Conservation (phyloP, 2,329 filamentous ascomycete species). For the Pyrenochaeta sp. region DNA sequence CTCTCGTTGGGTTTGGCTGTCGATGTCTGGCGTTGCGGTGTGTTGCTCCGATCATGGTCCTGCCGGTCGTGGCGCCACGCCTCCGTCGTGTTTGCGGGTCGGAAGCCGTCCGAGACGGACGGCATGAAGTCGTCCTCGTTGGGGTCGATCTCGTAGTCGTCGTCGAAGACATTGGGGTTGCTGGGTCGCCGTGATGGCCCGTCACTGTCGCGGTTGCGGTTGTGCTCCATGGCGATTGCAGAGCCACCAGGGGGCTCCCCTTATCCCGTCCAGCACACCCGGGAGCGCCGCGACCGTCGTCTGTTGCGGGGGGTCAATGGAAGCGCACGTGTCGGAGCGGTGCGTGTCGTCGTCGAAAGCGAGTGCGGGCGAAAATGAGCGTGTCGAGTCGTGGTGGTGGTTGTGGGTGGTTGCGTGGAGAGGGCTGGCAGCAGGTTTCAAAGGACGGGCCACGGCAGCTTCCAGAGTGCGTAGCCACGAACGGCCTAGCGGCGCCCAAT, state of each 20-base stretch:
- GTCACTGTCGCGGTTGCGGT: conserved; percentile 43
- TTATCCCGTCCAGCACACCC: conserved; percentile 33
- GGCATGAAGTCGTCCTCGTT: conserved; percentile 52
- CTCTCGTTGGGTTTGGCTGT: conserved; percentile 26
- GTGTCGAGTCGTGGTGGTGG: conserved; percentile 34
- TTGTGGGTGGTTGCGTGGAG: conserved; percentile 16
- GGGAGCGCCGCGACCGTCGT: conserved; percentile 19
- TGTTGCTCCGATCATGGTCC: conserved; percentile 32
- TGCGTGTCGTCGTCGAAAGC: conserved; percentile 17
- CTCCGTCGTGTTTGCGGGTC: conserved; percentile 44
- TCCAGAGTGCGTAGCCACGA: conserved; percentile 20
- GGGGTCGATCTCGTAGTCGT: conserved; percentile 54
- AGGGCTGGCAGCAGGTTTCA: conserved; percentile 25
- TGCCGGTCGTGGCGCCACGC: conserved; percentile 26
- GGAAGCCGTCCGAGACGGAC: conserved; percentile 55
- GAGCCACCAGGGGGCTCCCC: conserved; percentile 38
- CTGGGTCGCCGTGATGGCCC: conserved; percentile 34
- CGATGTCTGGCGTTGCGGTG: conserved; percentile 32
- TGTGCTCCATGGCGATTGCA: conserved; percentile 51
- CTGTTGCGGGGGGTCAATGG: conserved; percentile 14
- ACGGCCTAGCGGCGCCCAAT: conserved; percentile 7
- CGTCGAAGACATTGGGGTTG: conserved; percentile 57
- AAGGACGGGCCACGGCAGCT: conserved; percentile 35
- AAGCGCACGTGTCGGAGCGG: conserved; percentile 20
- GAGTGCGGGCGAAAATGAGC: conserved; percentile 25